These are phyloP conservation scores for Cadophora luteo-olivacea DNA, from an alignment of 2,329 filamentous ascomycete species.

Conservation along the genomic window DNA sequence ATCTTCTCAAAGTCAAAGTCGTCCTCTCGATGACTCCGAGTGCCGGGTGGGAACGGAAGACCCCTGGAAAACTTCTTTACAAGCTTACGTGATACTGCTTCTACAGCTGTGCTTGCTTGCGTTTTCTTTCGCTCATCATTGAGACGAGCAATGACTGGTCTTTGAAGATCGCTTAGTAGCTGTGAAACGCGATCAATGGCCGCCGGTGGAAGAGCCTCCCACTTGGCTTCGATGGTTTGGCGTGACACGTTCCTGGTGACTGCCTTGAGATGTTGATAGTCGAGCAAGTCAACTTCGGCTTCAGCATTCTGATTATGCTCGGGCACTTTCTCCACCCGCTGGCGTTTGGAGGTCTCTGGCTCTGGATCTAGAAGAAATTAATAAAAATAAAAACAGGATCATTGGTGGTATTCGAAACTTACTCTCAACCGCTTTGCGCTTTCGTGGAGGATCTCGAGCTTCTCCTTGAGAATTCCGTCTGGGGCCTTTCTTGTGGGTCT, in stretches of 20 bases:
- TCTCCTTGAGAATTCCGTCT: constrained; percentile 21
- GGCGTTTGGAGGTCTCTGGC: constrained; percentile 23
- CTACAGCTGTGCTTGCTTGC: constrained; percentile 58
- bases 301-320: constrained; percentile 19
- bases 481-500: constrained; percentile 15
- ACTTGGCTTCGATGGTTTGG: constrained; percentile 71
- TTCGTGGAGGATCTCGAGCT: constrained; percentile 17
- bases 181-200: constrained; percentile 62
- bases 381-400: neutral
- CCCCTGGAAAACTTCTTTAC: constrained; percentile 63
- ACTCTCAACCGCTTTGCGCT: constrained; percentile 29
- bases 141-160: constrained; percentile 65
- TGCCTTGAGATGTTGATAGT: constrained; percentile 58
- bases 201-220: constrained; percentile 61
- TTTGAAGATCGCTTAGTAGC: constrained; percentile 64
- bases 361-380: constrained; percentile 18
- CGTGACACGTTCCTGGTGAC: constrained; percentile 62
- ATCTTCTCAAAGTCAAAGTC: constrained; percentile 73
- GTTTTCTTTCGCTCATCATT: constrained; percentile 51
- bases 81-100: constrained; percentile 61
- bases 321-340: constrained; percentile 15
- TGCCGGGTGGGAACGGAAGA: constrained; percentile 70
- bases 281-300: constrained; percentile 21
- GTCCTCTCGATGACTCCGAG: constrained; percentile 55
- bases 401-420: neutral